Evolutionary conservation across 345 rosid species (phyloP).

Genomic region (Linum trigynum): DNA sequence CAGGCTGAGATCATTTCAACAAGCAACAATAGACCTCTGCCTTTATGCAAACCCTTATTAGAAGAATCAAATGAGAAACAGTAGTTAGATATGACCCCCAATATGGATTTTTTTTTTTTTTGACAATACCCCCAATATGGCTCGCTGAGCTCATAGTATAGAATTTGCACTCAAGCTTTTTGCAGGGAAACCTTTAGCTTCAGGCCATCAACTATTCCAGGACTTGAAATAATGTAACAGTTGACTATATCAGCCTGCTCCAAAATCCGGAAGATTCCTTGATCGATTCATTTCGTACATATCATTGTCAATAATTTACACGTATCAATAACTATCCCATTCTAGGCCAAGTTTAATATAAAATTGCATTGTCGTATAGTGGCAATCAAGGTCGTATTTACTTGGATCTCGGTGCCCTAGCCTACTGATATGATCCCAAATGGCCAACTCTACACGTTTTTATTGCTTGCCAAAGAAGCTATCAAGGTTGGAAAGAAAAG

Average conservation of each 20-base stretch:
- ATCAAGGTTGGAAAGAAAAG: no score
- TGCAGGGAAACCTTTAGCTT: conserved; percentile 60
- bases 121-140: neutral
- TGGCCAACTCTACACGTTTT: no score
- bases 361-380: no score
- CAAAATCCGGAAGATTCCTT: conserved; percentile 42
- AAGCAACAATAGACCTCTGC: conserved; percentile 75
- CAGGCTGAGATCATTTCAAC: conserved; percentile 99
- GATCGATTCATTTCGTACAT: no score
- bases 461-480: no score
- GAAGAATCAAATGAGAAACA: neutral
- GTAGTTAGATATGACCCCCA: conserved; percentile 7
- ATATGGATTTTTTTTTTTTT: no score
- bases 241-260: conserved; percentile 97
- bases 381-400: no score
- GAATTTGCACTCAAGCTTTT: neutral
- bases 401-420: no score
- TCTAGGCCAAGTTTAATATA: no score
- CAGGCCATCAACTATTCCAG: conserved; percentile 90
- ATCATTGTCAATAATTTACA: no score
- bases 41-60: conserved; percentile 76
- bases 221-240: conserved; percentile 83
- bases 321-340: no score
- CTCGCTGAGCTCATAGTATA: neutral
- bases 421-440: no score